These are phyloP conservation scores for Butyriboletus regius DNA, from an alignment of 1,284 basidiomycete species.

Conservation along the genomic window DNA sequence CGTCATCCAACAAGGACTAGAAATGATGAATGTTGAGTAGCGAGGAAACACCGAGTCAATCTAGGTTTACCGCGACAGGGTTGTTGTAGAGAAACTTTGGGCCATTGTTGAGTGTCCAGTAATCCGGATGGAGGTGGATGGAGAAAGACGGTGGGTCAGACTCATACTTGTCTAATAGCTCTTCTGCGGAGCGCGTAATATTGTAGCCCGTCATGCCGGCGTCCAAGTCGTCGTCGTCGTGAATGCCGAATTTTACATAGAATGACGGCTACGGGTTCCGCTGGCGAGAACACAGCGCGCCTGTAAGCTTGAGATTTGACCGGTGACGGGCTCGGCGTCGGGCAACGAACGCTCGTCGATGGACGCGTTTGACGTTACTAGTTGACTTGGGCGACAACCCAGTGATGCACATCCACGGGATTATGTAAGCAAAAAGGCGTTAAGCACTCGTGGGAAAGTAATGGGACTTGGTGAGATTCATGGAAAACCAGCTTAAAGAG, in stretches of 20 bases:
- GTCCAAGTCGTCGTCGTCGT: slow-evolving; percentile 15
- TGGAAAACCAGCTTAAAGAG: slow-evolving; percentile 58
- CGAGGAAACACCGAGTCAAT: background rate
- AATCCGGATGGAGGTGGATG: slow-evolving; percentile 64
- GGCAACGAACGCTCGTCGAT: slow-evolving; percentile 5
- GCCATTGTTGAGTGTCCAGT: slow-evolving; percentile 71
- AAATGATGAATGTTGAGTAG: slow-evolving; percentile 6
- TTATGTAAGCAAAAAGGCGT: slow-evolving; percentile 19
- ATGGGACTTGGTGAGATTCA: slow-evolving; percentile 19
- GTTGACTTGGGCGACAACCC: slow-evolving; percentile 11
- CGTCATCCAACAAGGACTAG: slow-evolving; percentile 70
- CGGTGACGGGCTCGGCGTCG: background rate
- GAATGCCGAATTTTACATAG: background rate
- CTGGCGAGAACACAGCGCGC: background rate
- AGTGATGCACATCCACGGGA: background rate
- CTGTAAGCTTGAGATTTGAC: background rate
- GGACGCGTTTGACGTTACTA: slow-evolving; percentile 19
- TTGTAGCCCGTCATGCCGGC: slow-evolving; percentile 61
- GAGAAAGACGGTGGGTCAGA: slow-evolving; percentile 61
- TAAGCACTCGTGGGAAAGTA: slow-evolving; percentile 24
- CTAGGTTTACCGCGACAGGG: slow-evolving; percentile 54
- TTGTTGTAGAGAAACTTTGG: slow-evolving; percentile 73
- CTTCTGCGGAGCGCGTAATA: slow-evolving; percentile 51
- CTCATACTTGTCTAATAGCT: slow-evolving; percentile 53
- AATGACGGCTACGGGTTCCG: background rate